These are phyloP conservation scores for Santalum album DNA, from an alignment of 164 flowering plant genomes.

Conservation along the genomic window DNA sequence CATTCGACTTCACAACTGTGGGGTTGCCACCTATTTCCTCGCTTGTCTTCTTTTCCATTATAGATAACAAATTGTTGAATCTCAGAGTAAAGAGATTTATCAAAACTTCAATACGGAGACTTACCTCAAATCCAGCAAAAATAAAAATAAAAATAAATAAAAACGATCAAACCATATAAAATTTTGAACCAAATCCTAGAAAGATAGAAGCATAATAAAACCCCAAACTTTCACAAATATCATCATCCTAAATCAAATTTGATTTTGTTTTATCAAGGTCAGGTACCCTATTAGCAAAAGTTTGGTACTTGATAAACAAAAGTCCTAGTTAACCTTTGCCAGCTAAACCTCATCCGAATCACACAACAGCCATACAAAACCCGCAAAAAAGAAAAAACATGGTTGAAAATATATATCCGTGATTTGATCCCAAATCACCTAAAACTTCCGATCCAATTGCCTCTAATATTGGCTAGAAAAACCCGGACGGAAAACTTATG, in stretches of 20 bases:
- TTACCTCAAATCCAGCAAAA: neutral
- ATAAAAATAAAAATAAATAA: no score
- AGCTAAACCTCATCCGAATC: no score
- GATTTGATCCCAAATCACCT: neutral
- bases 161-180: neutral
- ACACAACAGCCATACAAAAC: no score
- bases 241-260: neutral
- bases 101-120: neutral
- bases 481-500: conserved; percentile 1
- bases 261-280: neutral
- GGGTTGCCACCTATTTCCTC: neutral
- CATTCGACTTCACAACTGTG: neutral
- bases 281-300: neutral
- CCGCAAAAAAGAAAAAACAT: neutral
- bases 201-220: neutral
- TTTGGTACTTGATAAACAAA: no score
- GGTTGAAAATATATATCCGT: no score
- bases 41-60: no score
- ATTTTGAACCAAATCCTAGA: neutral
- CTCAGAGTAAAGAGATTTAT: neutral
- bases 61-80: no score
- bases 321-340: no score
- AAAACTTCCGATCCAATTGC: conserved; percentile 8
- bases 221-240: neutral
- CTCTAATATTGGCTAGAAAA: conserved; percentile 9